Evolutionary conservation across 331 rosid genomes (phyloP), one percentile per base, ranked within the genome.

Genomic region (Malus hybrid): DNA sequence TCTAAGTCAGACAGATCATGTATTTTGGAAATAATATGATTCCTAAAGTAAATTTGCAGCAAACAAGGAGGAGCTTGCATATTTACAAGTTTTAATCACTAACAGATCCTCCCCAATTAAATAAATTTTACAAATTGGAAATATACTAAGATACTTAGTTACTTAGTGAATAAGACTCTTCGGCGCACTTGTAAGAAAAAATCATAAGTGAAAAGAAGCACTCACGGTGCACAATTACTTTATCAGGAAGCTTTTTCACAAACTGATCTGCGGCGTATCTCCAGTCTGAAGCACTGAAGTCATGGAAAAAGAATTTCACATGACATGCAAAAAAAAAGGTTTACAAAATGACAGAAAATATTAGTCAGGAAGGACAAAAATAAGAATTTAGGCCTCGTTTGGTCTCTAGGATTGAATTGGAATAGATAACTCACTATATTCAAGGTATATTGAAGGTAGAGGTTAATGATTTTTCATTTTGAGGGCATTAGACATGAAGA

Each of bases 271-370:
- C 96, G 1, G 89, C 97, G 72, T 86, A 93, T 84, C 88, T 85
- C 98, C 98, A 93, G 89, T 93, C 98, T 71, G 91, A 84, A 61
- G 97, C 83, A 86, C 98, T 93, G 93, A 78, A 79, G 86, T 76
- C 62, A 63, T 19, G 42, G 75, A 64, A 71, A 82, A 79, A 3
- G 22, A 68, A 30, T 42, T 19, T 74, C 56, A 53, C 20, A 75
- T 62, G 50, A 50, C 33, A 53, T 19, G 46, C 32, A 74, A 48
- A 15, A 13, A 46, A 36, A 13, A 14, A 48, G 53, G 56, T 50
- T 46, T 68, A 44, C 33, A 57, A 20, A 18, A 44, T 14, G 33
- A 19, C 28, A 20, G 15, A 52, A 3, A 14, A 6, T 14, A 46
- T 7, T 66, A 7, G 16, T 4, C 15, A 1, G 42, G 1, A 34